Evolutionary conservation across 345 rosid species (phyloP).

Genomic region (Cardiospermum halicacabum): DNA sequence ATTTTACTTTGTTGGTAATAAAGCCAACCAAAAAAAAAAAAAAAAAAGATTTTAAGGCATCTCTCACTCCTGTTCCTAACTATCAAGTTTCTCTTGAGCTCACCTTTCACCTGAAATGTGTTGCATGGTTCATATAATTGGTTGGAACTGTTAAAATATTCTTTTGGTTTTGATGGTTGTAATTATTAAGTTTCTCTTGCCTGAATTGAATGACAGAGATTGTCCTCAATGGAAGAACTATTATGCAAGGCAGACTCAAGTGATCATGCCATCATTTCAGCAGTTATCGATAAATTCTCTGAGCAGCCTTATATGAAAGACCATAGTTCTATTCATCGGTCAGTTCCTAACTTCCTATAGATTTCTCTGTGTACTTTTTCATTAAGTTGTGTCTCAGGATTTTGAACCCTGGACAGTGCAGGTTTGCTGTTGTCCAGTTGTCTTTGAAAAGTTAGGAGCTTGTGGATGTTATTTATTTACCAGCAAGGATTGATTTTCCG

Average conservation of each 20-base stretch:
- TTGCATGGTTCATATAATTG: neutral
- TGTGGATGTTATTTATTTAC: too few relatives aligned
- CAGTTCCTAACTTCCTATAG: slow-evolving; percentile 19
- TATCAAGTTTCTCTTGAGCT: too few relatives aligned
- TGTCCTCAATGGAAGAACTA: slow-evolving; percentile 56
- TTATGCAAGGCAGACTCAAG: slow-evolving; percentile 38
- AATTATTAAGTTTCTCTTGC: neutral
- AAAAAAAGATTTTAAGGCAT: too few relatives aligned
- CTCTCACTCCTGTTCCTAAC: slow-evolving; percentile 1
- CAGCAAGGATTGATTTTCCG: too few relatives aligned
- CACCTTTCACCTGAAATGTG: neutral
- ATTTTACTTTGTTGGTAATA: too few relatives aligned
- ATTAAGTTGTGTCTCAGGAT: neutral
- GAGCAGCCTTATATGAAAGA: slow-evolving; percentile 53
- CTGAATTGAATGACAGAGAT: slow-evolving; percentile 41
- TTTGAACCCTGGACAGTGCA: neutral
- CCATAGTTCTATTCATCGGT: slow-evolving; percentile 60
- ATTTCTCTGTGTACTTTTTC: neutral
- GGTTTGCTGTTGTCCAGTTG: too few relatives aligned
- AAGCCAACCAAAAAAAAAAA: too few relatives aligned
- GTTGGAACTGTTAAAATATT: neutral
- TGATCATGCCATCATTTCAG: slow-evolving; percentile 45
- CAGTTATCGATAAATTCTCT: slow-evolving; percentile 48
- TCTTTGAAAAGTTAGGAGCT: too few relatives aligned
- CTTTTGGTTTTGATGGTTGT: neutral